Conservation (phyloP, 768 basidiomycete species). For the Bullera alba region DNA sequence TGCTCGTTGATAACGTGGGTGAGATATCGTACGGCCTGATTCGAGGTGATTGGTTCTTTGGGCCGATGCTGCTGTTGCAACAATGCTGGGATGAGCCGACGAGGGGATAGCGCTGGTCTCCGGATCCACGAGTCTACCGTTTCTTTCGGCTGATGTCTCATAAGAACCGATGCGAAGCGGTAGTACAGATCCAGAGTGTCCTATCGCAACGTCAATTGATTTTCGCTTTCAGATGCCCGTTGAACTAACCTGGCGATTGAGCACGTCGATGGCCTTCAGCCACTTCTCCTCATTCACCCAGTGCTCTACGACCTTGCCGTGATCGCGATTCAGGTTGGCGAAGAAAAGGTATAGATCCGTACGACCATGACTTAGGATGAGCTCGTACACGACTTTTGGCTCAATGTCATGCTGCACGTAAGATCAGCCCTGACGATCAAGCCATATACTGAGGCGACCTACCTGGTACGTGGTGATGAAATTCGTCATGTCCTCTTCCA, state of each 20-base stretch:
- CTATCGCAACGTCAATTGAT: too few species aligned
- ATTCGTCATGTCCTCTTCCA: constrained; percentile 87
- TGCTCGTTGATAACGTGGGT: constrained; percentile 75
- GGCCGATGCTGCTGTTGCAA: constrained; percentile 64
- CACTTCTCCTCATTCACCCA: constrained; percentile 90
- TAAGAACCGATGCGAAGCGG: constrained; percentile 78
- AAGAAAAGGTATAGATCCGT: constrained; percentile 88
- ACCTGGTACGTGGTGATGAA: constrained; percentile 95
- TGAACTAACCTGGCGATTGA: constrained; percentile 69
- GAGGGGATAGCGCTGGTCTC: constrained; percentile 68
- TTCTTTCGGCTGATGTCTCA: constrained; percentile 77
- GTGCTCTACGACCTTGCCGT: constrained; percentile 76
- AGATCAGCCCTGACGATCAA: background rate
- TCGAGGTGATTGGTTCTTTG: constrained; percentile 50
- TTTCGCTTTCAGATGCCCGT: background rate
- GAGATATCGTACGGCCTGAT: constrained; percentile 86
- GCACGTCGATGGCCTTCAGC: constrained; percentile 79
- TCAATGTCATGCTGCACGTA: constrained; percentile 67
- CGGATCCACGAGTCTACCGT: constrained; percentile 90
- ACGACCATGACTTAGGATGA: constrained; percentile 87
- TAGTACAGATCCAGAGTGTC: constrained; percentile 84
- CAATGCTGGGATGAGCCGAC: constrained; percentile 80
- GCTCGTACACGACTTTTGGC: constrained; percentile 75
- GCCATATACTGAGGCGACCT: too few species aligned
- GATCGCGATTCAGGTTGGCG: constrained; percentile 73